Evolutionary conservation across 805 yeast species (phyloP), one percentile per base, ranked within the genome.

Genomic region (Myxozyma neglecta): DNA sequence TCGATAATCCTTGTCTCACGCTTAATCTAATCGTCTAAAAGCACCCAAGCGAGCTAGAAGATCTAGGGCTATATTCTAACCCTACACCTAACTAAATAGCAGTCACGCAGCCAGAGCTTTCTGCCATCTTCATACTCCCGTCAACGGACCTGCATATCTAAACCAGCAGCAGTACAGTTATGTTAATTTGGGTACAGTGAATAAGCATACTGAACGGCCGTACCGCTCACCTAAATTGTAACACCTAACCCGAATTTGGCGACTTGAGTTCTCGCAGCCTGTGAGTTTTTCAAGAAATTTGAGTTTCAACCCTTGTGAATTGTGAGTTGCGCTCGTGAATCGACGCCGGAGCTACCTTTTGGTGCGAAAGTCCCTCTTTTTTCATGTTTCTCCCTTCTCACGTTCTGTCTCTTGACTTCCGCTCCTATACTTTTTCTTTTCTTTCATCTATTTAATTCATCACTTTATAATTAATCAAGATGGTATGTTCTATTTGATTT

Each of bases 401-500:
- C 37, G 34, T 56, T 34, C 47, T 40, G 32, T 51, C 51, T 42
- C 56, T n/a, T 39, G 42, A n/a, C 46, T n/a, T 39, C 43, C 11
- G 14, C 50, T 18, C 18, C 35, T 20, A 18, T 50, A n/a, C n/a
- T 55, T 46, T 42, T 51, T 16, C 13, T 45, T 44, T 42, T 48
- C 35, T 42, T 13, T 42, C 51, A 35, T 36, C 42, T 45, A 53
- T 40, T 47, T 46, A 36, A 43, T 43, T 55, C 37, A 32, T 11
- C 36, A 39, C 1, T 29, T 45, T 45, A 34, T 52, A 40, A n/a
- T 54, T 32, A 2, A 13, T 47, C 65, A 62, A 58, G 51, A 62
- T 62, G 65, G 65, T 62, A 59, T 14, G 65, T 40, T 39, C 13
- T 40, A 10, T 5, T n/a, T 32, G 46, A 36, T 20, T 36, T 9